phyloP scores from a whole-genome alignment of 2,329 filamentous ascomycete genomes.

The Fusarium foetens region DNA sequence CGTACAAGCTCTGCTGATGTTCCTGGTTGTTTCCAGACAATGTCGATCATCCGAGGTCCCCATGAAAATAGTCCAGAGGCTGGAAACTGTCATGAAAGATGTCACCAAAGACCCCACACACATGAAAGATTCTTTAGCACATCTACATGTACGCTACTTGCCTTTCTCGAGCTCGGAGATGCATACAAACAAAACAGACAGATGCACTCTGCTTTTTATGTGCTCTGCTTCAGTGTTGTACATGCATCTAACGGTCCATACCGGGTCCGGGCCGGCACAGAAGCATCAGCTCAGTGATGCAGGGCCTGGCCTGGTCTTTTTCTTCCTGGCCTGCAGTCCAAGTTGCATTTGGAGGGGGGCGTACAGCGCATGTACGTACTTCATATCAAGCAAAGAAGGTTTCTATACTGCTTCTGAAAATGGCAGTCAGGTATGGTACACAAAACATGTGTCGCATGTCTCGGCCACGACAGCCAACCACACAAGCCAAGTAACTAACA shows the following conservation, averaged over 20 bases:
- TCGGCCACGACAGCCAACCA: slow-evolving; percentile 2
- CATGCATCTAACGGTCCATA: background rate
- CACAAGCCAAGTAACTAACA: background rate
- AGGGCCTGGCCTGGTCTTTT: slow-evolving; percentile 34
- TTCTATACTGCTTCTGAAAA: slow-evolving; percentile 19
- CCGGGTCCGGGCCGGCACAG: slow-evolving; percentile 32
- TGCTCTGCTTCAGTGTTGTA: slow-evolving; percentile 2
- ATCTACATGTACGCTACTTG: background rate
- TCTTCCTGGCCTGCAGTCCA: slow-evolving; percentile 8
- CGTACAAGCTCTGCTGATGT: slow-evolving; percentile 8
- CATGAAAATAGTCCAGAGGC: background rate
- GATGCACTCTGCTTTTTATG: slow-evolving; percentile 3
- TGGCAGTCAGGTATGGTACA: background rate
- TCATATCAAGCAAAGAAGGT: slow-evolving; percentile 2
- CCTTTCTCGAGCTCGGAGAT: background rate
- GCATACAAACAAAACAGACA: background rate
- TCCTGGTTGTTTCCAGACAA: background rate
- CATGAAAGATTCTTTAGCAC: slow-evolving; percentile 14
- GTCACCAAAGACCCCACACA: background rate
- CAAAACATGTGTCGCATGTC: background rate
- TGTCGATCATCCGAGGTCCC: background rate
- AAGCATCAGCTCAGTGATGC: slow-evolving; percentile 16
- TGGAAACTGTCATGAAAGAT: background rate
- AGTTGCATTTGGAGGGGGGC: slow-evolving; percentile 4
- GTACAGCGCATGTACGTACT: slow-evolving; percentile 7